Percentiles rank a stretch among this genome's conserved stretches.
phyloP scores from a whole-genome alignment of 2,329 filamentous ascomycete genomes.

The Aspergillus fructus region DNA sequence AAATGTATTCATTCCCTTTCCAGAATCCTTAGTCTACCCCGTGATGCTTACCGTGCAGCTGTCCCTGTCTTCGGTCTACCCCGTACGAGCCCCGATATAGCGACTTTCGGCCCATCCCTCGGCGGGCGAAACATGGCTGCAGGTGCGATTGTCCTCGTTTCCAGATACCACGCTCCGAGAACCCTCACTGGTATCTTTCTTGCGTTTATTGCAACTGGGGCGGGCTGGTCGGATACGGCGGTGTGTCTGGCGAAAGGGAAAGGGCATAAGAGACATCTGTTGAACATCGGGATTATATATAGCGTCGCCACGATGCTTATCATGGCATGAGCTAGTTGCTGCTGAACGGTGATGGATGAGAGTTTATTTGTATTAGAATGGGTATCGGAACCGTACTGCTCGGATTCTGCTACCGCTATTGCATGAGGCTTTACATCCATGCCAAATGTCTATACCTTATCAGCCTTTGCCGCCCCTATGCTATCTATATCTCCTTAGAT shows the following conservation, averaged over 20 bases:
- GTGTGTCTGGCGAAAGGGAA: not conserved
- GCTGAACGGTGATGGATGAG: too few relatives aligned
- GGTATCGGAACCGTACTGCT: too few relatives aligned
- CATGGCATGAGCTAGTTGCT: not conserved
- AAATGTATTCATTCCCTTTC: not conserved
- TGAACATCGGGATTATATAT: not conserved
- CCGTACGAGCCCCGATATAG: not conserved
- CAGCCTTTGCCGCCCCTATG: too few relatives aligned
- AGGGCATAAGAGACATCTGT: not conserved
- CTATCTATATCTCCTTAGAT: too few relatives aligned
- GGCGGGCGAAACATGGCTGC: not conserved
- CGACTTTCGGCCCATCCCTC: not conserved
- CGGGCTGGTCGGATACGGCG: not conserved
- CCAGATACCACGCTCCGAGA: not conserved
- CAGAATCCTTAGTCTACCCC: too few relatives aligned
- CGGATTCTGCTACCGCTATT: too few relatives aligned
- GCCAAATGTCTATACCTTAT: too few relatives aligned
- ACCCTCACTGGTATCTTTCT: not conserved
- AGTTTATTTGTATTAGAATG: too few relatives aligned
- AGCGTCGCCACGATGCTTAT: not conserved
- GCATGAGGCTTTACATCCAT: too few relatives aligned
- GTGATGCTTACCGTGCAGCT: not conserved
- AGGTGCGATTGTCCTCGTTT: not conserved
- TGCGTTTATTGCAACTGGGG: not conserved
- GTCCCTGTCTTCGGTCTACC: not conserved